These are phyloP conservation scores for Gossypium gossypioides DNA, from an alignment of 441 rosid species.

Conservation along the genomic window DNA sequence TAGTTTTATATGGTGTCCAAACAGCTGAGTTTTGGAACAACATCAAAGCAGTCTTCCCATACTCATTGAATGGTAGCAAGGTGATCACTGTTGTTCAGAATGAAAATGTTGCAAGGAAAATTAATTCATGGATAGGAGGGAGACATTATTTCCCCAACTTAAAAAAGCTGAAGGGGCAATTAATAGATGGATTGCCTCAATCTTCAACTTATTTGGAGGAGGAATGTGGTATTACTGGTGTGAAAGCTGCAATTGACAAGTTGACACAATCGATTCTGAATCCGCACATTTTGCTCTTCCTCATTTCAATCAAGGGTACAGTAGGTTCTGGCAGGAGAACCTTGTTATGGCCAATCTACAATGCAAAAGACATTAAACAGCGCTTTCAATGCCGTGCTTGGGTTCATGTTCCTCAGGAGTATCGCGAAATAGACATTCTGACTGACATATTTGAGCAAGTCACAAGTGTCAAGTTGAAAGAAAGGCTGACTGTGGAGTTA, in stretches of 20 bases:
- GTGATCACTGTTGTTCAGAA: conserved; percentile 5
- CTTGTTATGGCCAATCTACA: conserved; percentile 17
- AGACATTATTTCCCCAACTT: background rate
- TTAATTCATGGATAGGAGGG: background rate
- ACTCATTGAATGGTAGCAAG: conserved; percentile 5
- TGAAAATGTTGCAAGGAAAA: background rate
- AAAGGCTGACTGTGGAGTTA: background rate
- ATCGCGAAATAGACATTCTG: conserved; percentile 13
- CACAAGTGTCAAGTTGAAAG: background rate
- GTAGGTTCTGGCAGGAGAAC: conserved; percentile 26
- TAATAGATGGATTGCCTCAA: conserved; percentile 1
- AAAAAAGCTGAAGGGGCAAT: background rate
- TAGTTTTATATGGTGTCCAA: background rate
- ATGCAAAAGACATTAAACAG: background rate
- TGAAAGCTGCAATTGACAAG: background rate
- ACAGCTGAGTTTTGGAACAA: conserved; percentile 2
- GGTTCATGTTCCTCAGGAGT: conserved; percentile 19
- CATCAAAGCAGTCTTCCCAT: conserved; percentile 2
- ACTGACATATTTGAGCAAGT: conserved; percentile 17
- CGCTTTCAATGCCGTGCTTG: conserved; percentile 21
- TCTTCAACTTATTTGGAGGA: conserved; percentile 7
- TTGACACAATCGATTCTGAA: background rate
- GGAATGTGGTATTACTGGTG: background rate
- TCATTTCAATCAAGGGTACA: background rate
- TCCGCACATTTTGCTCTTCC: background rate